phyloP scores from a whole-genome alignment of 2,329 filamentous ascomycete species.

The Epichloe festucae region DNA sequence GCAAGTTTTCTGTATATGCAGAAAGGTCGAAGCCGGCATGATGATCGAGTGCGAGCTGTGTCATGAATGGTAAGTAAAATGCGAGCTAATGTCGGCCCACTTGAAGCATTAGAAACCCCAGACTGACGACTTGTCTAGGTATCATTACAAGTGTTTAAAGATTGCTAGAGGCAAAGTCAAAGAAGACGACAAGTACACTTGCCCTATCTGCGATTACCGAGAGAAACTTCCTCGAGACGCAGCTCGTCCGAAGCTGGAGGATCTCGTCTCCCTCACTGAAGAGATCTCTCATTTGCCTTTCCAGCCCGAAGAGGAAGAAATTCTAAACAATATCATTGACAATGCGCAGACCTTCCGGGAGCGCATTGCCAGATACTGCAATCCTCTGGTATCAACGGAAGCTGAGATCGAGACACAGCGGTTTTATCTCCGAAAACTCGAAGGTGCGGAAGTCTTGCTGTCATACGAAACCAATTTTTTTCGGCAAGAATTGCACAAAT shows the following conservation, averaged over 20 bases:
- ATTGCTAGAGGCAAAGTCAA: conserved; percentile 96
- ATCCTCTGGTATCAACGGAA: conserved; percentile 64
- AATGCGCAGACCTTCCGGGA: conserved; percentile 75
- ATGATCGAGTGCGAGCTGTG: conserved; percentile 99
- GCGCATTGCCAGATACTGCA: conserved; percentile 69
- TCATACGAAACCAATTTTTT: conserved; percentile 91
- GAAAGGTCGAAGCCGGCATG: conserved; percentile 86
- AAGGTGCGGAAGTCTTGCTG: conserved; percentile 87
- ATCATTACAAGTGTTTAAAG: conserved; percentile 95
- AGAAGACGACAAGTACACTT: conserved; percentile 96
- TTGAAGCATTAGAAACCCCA: background rate
- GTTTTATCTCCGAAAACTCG: conserved; percentile 93
- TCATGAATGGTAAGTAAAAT: conserved; percentile 71
- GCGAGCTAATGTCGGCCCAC: conserved; percentile 5
- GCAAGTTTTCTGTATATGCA: conserved; percentile 95
- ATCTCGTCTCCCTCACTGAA: conserved; percentile 70
- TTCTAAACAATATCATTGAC: conserved; percentile 73
- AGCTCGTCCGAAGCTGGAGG: conserved; percentile 86
- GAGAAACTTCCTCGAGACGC: conserved; percentile 95
- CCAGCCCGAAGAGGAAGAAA: conserved; percentile 87
- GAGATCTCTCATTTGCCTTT: conserved; percentile 75
- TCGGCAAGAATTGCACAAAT: conserved; percentile 93
- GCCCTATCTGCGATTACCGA: conserved; percentile 93
- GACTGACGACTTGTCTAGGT: conserved; percentile 39
- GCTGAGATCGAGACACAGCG: conserved; percentile 82